Evolutionary conservation across 768 basidiomycete genomes (phyloP).

Genomic region (Lactarius hengduanensis): DNA sequence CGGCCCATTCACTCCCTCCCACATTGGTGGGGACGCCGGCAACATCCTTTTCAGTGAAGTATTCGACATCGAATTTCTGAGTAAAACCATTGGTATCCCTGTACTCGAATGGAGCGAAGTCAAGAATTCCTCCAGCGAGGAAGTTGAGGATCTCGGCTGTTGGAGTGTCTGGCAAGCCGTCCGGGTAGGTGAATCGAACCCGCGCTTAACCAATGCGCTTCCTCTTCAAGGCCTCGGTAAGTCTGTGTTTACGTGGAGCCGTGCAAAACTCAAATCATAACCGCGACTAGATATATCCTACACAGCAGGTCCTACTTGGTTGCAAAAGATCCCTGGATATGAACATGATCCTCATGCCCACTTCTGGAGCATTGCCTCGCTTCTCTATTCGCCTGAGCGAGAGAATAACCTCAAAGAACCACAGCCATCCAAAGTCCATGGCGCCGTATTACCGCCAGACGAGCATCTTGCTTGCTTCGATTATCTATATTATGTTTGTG

Average conservation of each 20-base stretch:
- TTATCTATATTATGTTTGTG: slow-evolving; percentile 42
- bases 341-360: slow-evolving; percentile 37
- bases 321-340: slow-evolving; percentile 36
- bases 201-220: slow-evolving; percentile 34
- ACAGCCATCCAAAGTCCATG: slow-evolving; percentile 33
- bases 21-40: slow-evolving; percentile 38
- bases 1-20: slow-evolving; percentile 42
- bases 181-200: slow-evolving; percentile 32
- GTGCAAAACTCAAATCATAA: neutral
- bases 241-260: neutral
- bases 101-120: slow-evolving; percentile 46
- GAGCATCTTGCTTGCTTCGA: slow-evolving; percentile 44
- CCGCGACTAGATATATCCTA: slow-evolving; percentile 37
- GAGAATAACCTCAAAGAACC: slow-evolving; percentile 31
- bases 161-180: slow-evolving; percentile 45
- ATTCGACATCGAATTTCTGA: slow-evolving; percentile 43
- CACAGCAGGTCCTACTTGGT: slow-evolving; percentile 36
- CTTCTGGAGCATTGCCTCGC: slow-evolving; percentile 37
- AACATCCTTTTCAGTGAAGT: slow-evolving; percentile 41
- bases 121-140: slow-evolving; percentile 37
- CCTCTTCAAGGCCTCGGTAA: slow-evolving; percentile 35
- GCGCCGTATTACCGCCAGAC: slow-evolving; percentile 36
- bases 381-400: slow-evolving; percentile 37
- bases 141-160: slow-evolving; percentile 42
- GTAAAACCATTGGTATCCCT: slow-evolving; percentile 37